Evolutionary conservation across 148 eudicot genomes (phyloP).

Genomic region (Talinum fruticosum): DNA sequence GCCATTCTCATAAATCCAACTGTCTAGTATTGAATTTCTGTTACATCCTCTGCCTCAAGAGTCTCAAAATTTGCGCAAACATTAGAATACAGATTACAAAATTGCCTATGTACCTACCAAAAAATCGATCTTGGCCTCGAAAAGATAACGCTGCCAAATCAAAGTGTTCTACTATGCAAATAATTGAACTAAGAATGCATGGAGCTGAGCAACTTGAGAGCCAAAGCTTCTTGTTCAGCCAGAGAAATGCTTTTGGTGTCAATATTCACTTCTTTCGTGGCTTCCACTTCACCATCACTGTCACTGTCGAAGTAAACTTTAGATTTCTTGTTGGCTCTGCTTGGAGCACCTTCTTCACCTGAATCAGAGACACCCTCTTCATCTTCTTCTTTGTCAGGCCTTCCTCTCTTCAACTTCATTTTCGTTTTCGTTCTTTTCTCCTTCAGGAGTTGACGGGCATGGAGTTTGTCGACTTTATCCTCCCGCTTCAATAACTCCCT

Average conservation of each 20-base stretch:
- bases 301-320: conserved; percentile 54
- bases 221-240: conserved; percentile 81
- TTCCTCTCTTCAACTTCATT: conserved; percentile 54
- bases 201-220: conserved; percentile 68
- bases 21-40: background rate
- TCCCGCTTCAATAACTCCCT: conserved; percentile 49
- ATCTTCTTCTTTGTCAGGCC: conserved; percentile 47
- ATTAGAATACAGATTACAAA: conserved; percentile 2
- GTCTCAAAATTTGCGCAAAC: background rate
- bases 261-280: conserved; percentile 19
- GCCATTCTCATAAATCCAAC: background rate
- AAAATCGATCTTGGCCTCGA: background rate
- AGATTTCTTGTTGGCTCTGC: conserved; percentile 39
- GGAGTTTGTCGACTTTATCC: conserved; percentile 69
- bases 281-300: conserved; percentile 31
- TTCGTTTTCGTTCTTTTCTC: conserved; percentile 67
- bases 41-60: background rate
- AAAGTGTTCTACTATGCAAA: background rate
- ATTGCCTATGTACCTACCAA: background rate
- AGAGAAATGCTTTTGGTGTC: conserved; percentile 42
- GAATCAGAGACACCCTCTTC: conserved; percentile 44
- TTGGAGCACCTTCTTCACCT: conserved; percentile 33
- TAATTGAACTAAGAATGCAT: conserved; percentile 43
- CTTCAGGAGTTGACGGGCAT: conserved; percentile 58
- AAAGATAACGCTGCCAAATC: background rate